phyloP scores from a whole-genome alignment of 305 asterid species.

The Fraxinus albicans region DNA sequence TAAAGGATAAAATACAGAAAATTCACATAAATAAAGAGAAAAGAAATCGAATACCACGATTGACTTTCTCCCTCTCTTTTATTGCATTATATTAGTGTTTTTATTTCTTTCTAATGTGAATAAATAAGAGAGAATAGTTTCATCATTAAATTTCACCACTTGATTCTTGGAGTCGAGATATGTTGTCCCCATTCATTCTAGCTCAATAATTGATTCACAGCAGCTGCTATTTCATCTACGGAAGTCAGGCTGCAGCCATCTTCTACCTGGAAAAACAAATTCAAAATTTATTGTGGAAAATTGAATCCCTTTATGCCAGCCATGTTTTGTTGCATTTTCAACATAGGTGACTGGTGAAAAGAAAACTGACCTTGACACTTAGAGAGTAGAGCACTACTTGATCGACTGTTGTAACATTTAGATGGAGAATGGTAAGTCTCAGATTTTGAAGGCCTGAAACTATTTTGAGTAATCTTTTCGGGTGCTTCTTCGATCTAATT shows the following conservation, averaged over 20 bases:
- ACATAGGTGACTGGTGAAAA: not conserved
- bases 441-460: constrained; percentile 37
- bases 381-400: constrained; percentile 34
- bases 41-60: not conserved
- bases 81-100: not conserved
- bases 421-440: constrained; percentile 38
- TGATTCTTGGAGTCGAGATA: not conserved
- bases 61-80: not conserved
- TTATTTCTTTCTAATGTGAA: not conserved
- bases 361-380: constrained; percentile 32
- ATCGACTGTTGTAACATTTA: constrained; percentile 36
- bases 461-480: constrained; percentile 31
- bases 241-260: constrained; percentile 32
- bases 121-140: not conserved
- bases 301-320: not conserved
- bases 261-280: constrained; percentile 33
- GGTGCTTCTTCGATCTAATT: constrained; percentile 32
- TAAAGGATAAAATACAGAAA: not conserved
- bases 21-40: not conserved
- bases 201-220: constrained; percentile 32
- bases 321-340: not conserved
- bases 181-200: constrained; percentile 23
- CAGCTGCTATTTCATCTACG: constrained; percentile 46
- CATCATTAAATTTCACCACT: not conserved
- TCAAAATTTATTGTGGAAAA: not conserved